A percentile compares a stretch with the other conserved stretches of the same genome.
Conservation (phyloP, 306 rosid species). For the Vigna hirtella region DNA sequence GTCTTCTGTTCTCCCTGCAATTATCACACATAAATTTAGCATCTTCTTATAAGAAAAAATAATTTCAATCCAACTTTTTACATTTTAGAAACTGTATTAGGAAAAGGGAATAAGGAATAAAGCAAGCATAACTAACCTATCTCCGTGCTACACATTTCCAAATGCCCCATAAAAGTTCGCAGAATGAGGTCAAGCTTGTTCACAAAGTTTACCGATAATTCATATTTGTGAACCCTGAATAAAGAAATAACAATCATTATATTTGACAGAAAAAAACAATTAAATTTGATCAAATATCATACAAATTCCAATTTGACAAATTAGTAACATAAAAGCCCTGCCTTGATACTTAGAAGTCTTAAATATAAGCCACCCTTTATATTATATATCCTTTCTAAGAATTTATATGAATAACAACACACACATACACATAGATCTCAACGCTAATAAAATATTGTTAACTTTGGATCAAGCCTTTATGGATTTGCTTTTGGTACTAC, state of each 20-base stretch:
- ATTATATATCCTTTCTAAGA: too few species aligned
- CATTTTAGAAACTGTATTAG: neutral
- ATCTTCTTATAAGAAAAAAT: too few species aligned
- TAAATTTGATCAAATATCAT: too few species aligned
- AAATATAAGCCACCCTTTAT: too few species aligned
- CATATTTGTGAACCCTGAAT: slow-evolving; percentile 34
- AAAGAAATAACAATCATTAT: neutral
- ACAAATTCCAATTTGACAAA: neutral
- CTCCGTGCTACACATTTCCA: slow-evolving; percentile 30
- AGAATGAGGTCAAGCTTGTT: slow-evolving; percentile 34
- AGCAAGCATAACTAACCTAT: slow-evolving; percentile 32
- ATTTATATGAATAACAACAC: too few species aligned
- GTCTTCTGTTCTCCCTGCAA: slow-evolving; percentile 37
- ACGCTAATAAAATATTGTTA: too few species aligned
- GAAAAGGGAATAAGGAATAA: neutral
- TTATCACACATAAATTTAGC: neutral
- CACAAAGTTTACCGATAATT: slow-evolving; percentile 22
- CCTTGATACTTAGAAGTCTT: too few species aligned
- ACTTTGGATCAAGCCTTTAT: too few species aligned
- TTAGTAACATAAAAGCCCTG: neutral
- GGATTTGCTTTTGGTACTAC: too few species aligned
- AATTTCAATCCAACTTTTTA: neutral
- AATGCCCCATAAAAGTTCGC: slow-evolving; percentile 29
- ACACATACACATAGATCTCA: too few species aligned
- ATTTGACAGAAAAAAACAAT: neutral